Evolutionary conservation across 768 basidiomycete genomes (phyloP).

Genomic region (Auricularia sp.): DNA sequence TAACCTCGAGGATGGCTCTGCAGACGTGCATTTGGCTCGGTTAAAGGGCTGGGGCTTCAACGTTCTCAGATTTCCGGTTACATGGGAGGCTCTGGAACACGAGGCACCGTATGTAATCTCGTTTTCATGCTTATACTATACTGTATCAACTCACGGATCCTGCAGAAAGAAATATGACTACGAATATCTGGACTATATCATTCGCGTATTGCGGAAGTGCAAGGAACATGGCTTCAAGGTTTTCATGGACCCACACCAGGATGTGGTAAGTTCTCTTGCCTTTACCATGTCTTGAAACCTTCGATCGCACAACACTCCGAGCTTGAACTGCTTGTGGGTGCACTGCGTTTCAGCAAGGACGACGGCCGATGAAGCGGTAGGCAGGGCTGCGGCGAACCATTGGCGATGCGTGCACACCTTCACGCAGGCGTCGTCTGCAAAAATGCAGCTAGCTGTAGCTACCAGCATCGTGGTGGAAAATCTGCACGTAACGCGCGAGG

Average conservation of each 20-base stretch:
- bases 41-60: conserved; percentile 92
- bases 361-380: too few relatives aligned
- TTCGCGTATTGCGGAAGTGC: conserved; percentile 79
- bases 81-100: conserved; percentile 93
- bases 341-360: too few relatives aligned
- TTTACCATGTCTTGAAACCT: too few relatives aligned
- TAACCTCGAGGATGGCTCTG: conserved; percentile 73
- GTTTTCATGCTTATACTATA: neutral
- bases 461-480: too few relatives aligned
- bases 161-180: conserved; percentile 78
- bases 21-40: conserved; percentile 78
- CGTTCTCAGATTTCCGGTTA: conserved; percentile 67
- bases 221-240: conserved; percentile 87
- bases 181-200: conserved; percentile 85
- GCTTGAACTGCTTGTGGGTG: too few relatives aligned
- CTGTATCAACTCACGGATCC: neutral
- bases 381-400: too few relatives aligned
- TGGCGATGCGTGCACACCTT: too few relatives aligned
- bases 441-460: too few relatives aligned
- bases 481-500: too few relatives aligned
- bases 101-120: conserved; percentile 74
- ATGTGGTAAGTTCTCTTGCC: conserved; percentile 50
- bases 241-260: conserved; percentile 95
- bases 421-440: too few relatives aligned
- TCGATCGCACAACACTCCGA: too few relatives aligned